phyloP scores from a whole-genome alignment of 108 stramenopile species.

The Craspedostauros australis region DNA sequence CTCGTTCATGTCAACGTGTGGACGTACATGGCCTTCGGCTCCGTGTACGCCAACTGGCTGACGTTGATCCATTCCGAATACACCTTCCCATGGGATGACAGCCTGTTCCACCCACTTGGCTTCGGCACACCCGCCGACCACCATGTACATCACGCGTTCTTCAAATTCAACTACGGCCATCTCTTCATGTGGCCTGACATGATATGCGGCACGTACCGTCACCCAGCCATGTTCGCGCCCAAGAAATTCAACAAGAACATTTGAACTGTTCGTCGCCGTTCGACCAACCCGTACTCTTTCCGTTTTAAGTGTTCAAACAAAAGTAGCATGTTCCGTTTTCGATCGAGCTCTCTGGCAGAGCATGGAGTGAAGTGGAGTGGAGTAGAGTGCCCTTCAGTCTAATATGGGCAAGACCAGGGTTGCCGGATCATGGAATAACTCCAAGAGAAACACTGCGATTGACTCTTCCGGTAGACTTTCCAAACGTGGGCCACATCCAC shows the following conservation, averaged over 20 bases:
- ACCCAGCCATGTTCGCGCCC: conserved; percentile 56
- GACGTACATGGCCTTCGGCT: conserved; percentile 95
- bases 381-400: too few species aligned
- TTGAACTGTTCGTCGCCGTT: conserved; percentile 28
- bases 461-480: too few species aligned
- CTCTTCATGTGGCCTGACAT: conserved; percentile 93
- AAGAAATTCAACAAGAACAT: conserved; percentile 62
- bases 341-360: too few species aligned
- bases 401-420: too few species aligned
- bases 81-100: conserved; percentile 72
- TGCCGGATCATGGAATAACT: too few species aligned
- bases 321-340: too few species aligned
- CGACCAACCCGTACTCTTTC: too few species aligned
- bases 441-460: too few species aligned
- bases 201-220: conserved; percentile 71
- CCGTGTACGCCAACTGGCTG: conserved; percentile 83
- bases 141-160: conserved; percentile 94
- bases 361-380: too few species aligned
- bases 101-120: conserved; percentile 59
- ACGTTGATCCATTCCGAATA: conserved; percentile 89
- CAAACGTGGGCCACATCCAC: too few species aligned
- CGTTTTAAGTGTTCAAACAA: too few species aligned
- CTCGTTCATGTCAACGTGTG: conserved; percentile 85
- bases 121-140: conserved; percentile 90
- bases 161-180: conserved; percentile 94